Evolutionary conservation across 805 yeast genomes (phyloP), one percentile per base, ranked within the genome.

Genomic region (Myxozyma neglecta): DNA sequence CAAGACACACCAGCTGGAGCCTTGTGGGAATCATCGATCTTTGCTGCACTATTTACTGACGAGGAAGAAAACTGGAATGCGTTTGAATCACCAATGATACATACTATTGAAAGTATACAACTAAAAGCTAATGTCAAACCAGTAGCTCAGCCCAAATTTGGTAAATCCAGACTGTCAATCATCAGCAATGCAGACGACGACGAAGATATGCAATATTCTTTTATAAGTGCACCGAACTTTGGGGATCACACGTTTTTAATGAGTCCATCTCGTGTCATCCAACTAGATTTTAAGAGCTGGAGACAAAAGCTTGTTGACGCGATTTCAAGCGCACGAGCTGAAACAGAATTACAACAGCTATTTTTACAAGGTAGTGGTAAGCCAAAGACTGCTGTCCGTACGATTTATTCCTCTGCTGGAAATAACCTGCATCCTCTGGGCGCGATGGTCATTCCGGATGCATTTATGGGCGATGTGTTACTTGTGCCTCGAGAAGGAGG

Each of bases 1-100:
- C 71, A 68, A 45, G 70, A 69, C 14, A 18, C 48, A 13, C 64
- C 65, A 11, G 46, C 54, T 39, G 56, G 59, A 4, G 59, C 60
- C 10, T 11, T 53, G 18, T 64, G 65, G 65, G 57, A 50, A 20
- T 49, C 60, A 5, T 47, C 61, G 8, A 29, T 47, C 3, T 50
- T 48, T 36, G 59, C 59, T 13, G 45, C 57, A 6, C 29, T 47
- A 18, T 20, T 53, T 18, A 50, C 16, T n/a, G 51, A 48, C 35
- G 57, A 51, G n/a, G 53, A n/a, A 11, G 48, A 39, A 14, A 32
- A 16, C 18, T 37, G 32, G 24, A 29, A 16, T 13, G 52, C 32
- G 10, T 9, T 24, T 29, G 55, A 52, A 13, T 37, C 16, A 7
- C 52, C 39, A 7, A n/a, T 42, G 3, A 11, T 61, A 16, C 50